Base-by-base conservation (phyloP, 345 rosid species). In the Rhodamnia rubescens region DNA sequence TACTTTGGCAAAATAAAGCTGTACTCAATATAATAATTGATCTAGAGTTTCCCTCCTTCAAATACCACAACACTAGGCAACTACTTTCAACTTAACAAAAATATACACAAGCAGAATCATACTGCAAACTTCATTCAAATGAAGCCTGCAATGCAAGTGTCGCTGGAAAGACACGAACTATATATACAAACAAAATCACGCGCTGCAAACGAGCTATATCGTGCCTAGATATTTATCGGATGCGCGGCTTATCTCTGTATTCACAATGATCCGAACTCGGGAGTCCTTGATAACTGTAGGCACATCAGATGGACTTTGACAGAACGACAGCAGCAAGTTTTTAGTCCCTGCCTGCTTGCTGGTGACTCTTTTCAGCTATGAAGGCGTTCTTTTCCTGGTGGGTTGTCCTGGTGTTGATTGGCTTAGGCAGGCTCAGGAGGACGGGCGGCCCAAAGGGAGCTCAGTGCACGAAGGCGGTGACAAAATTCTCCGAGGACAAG, bases 371-470 rank as follows among this genome's bases (percentile, higher is more conserved):
- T 81, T 27, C 83, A 50, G 29, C 55, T 26, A 5, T n/a, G 74
- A 52, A 56, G 12, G 36, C 74, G 32, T 57, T 36, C 24, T 22
- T 83, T 57, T 83, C 74, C 64, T 47, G 51, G 16, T 56, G 51
- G 14, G 22, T 29, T 47, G 32, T 11, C 27, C 44, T n/a, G 36
- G 42, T 24, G 53, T n/a, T 0, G 10, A 84, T 15, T 52, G 82
- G 21, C 64, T 82, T 88, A 93, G 82, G 92, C 84, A 4, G 87
- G 81, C 84, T 93, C 97, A 29, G 75, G 88, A 80, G 98, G 98
- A 52, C 98, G 94, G 85, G 98, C 95, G 55, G 97, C 89, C 96
- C 98, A 97, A 22, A 97, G 97, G 20, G 98, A 93, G 86, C 96
- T 95, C 32, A 97, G 94, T 82, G 98, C 96, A 88, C 99, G 98